Base-by-base conservation (phyloP, 1,284 basidiomycete species). In the Omphalotus olearius region DNA sequence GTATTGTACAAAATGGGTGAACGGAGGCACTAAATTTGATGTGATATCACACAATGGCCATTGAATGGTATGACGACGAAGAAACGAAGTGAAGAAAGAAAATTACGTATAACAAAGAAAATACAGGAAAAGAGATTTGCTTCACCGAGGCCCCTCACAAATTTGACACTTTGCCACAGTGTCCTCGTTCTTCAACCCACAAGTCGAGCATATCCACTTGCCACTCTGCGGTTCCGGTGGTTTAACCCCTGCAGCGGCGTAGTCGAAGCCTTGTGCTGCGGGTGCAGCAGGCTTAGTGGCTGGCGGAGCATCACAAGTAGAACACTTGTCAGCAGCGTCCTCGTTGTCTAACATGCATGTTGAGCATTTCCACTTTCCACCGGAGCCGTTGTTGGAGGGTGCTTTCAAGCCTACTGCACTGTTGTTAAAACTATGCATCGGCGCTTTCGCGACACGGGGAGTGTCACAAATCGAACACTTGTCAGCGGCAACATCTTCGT, bases 161-260 rank as follows among this genome's bases (percentile, higher is more conserved):
- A 78, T 57, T 0, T 66, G 67, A 59, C 82, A 85, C 61, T 79
- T 78, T 35, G 60, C 70, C 2, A 71, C 75, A 9, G 60, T 64
- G 5, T 64, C 67, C 2, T 72, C 66, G 57, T 80, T 83, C 47
- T 69, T 60, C 20, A 79, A 55, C 62, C 65, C 66, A 51, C 81
- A 83, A 5, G 61, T 52, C 1, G 62, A 61, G 57, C 79, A 82
- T 3, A 53, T 68, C 80, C 79, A 82, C 20, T 57, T 58, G 10
- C 60, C 65, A 25, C 13, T 14, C 25, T 40, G 25, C 13, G 2
- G 57, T 57, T 41, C 43, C 2, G 70, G 69, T 3, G 60, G 59
- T 48, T 67, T 70, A 44, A 66, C 25, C 4, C 68, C 67, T 0
- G 70, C 67, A n/a, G 69, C 69, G 4, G 64, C 65, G 72, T 73